Evolutionary conservation across 768 basidiomycete genomes (phyloP).

Genomic region (Punctularia strigosozonata): DNA sequence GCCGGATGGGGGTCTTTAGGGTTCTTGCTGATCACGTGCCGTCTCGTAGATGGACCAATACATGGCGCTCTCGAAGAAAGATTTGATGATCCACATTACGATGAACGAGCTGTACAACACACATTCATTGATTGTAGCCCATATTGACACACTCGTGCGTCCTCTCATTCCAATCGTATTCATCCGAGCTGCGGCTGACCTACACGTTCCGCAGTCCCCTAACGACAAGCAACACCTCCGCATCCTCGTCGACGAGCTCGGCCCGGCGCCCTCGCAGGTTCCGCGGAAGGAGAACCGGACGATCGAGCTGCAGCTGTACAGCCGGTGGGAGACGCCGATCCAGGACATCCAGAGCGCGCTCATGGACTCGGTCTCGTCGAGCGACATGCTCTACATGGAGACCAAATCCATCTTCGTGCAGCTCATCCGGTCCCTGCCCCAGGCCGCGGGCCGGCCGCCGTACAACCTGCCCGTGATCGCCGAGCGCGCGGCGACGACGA

Average conservation of each 20-base stretch:
- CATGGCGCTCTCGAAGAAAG: slow-evolving; percentile 99
- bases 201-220: slow-evolving; percentile 51
- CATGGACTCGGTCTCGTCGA: slow-evolving; percentile 94
- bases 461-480: slow-evolving; percentile 84
- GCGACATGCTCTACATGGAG: slow-evolving; percentile 99
- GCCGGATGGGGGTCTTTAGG: background rate
- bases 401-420: slow-evolving; percentile 99
- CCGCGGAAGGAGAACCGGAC: slow-evolving; percentile 97
- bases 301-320: slow-evolving; percentile 85
- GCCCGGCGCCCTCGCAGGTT: slow-evolving; percentile 86
- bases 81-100: slow-evolving; percentile 95
- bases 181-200: slow-evolving; percentile 1
- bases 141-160: slow-evolving; percentile 86
- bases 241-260: slow-evolving; percentile 93
- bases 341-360: slow-evolving; percentile 95
- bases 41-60: slow-evolving; percentile 99
- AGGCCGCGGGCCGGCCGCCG: slow-evolving; percentile 72
- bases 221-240: slow-evolving; percentile 97
- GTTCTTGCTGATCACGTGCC: too few species aligned
- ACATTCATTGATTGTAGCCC: slow-evolving; percentile 88
- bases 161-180: background rate
- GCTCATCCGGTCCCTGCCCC: slow-evolving; percentile 88
- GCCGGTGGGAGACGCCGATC: slow-evolving; percentile 98
- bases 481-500: slow-evolving; percentile 93
- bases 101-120: slow-evolving; percentile 99